A percentile compares a stretch with the other conserved stretches of the same genome.
Evolutionary conservation across 352 stramenopile species (phyloP).

Genomic region (Globisporangium cystogenes): DNA sequence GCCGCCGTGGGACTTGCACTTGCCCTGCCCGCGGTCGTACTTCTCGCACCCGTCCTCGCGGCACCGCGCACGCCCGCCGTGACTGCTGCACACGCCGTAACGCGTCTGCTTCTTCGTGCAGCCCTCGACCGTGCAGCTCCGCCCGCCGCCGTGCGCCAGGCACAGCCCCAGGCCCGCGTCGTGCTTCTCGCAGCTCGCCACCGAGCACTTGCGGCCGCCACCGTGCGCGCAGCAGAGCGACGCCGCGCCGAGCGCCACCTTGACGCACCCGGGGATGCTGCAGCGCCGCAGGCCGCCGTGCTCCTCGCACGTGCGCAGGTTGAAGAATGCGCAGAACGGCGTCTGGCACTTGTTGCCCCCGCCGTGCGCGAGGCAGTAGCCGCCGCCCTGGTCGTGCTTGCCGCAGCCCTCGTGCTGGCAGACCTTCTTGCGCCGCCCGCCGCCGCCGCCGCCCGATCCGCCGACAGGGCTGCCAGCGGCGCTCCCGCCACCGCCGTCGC

Average conservation of each 20-base stretch:
- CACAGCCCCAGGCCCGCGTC: conserved; percentile 65
- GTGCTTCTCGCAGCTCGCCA: conserved; percentile 70
- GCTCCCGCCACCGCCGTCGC: background rate
- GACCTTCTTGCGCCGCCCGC: conserved; percentile 10
- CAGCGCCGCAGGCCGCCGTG: conserved; percentile 72
- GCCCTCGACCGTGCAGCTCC: conserved; percentile 43
- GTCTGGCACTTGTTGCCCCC: conserved; percentile 69
- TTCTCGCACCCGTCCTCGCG: conserved; percentile 74
- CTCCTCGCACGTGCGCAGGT: conserved; percentile 65
- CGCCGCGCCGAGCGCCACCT: conserved; percentile 39
- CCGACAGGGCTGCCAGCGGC: background rate
- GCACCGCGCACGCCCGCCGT: conserved; percentile 67
- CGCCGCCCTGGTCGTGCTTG: conserved; percentile 60
- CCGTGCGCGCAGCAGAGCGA: conserved; percentile 62
- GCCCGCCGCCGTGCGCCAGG: conserved; percentile 64
- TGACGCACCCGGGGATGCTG: conserved; percentile 38
- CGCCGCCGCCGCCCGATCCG: background rate
- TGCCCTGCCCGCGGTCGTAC: conserved; percentile 66
- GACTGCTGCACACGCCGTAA: conserved; percentile 67
- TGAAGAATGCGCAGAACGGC: conserved; percentile 63
- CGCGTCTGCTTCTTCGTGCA: conserved; percentile 77
- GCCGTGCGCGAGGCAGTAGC: conserved; percentile 59
- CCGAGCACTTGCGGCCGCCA: conserved; percentile 58
- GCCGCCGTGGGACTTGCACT: conserved; percentile 79
- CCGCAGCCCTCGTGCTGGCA: conserved; percentile 45